Evolutionary conservation across 768 basidiomycete genomes (phyloP), one percentile per base, ranked within the genome.

Genomic region (Lactarius evosmus): DNA sequence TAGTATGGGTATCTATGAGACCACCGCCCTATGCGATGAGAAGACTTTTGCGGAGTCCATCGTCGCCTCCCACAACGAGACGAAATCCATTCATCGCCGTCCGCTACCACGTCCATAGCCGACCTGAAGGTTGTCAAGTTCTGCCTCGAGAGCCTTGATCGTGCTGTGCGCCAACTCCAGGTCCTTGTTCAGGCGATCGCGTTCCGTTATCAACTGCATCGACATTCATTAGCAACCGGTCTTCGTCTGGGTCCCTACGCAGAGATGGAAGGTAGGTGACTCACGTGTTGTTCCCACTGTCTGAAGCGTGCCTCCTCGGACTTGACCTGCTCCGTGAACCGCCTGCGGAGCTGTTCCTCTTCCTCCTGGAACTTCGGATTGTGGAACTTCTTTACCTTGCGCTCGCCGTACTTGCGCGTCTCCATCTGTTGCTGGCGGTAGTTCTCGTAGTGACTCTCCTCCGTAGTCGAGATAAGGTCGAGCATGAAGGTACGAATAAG

Each of bases 291-390:
- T 75, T 98, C 97, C 97, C 97, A 99, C 70, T 98, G 95, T 75
- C 97, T 87, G 84, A 99, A 99, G 66, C 97, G 83, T 14, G 91
- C 84, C 74, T 99, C 97, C 80, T 99, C 97, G 62, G 93, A 82
- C 82, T 99, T 99, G 83, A 99, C 97, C 80, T 99, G 97, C 77
- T 99, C 97, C 33, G 97, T 99, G 78, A 99, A 99, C 66, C 95
- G 86, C 82, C 95, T 98, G 73, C 96, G 83, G 66, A 98, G 85
- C 63, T 87, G 83, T 77, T 99, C 97, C 76, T 99, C 96, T 79
- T 99, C 97, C 76, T 98, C 97, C 81, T 95, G 95, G 87, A 96
- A 99, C 78, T 98, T 98, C 70, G 97, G 96, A 77, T 98, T 99
- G 79, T 99, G 95, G 69, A 93, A 82, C 80, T 98, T 98, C 85